Evolutionary conservation across 805 yeast species (phyloP), one percentile per base, ranked within the genome.

Genomic region (Aciculoconidium aculeatum): DNA sequence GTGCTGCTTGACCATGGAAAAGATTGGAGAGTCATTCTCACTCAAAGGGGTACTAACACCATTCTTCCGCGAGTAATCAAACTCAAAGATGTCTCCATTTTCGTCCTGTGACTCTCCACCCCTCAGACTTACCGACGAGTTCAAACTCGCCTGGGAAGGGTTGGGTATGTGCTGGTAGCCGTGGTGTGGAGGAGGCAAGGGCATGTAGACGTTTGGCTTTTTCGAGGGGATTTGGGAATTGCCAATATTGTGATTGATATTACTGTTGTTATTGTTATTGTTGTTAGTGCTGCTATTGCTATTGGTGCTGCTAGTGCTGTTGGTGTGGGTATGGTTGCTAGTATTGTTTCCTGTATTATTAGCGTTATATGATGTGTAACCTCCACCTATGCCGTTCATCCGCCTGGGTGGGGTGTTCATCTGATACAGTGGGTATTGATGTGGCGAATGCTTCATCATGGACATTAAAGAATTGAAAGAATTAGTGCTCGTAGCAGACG

Each of bases 31-130:
- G 17, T 53, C 57, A 30, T 44, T 53, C 27, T 51, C 58, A 32
- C 59, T 55, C 14, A 47, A 37, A n/a, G 66, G 66, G 19, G 65
- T 58, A 6, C 45, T 36, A 8, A 46, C 44, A 3, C 53, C 55
- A 23, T 39, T 31, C 25, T 36, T 37, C 12, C 50, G 39, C 15
- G 48, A 36, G 26, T 40, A 36, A 20, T 50, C 59, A 13, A 31
- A 28, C 30, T 55, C 59, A 31, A 53, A 54, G 5, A 51, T 39
- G 26, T 39, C 43, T 14, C 32, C 37, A 16, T 25, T 27, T 11
- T 32, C 39, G 22, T 34, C 41, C 23, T 25, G 34, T 23, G 34
- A 21, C n/a, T n/a, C n/a, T n/a, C n/a, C n/a, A 11, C 31, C 40
- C 21, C 34, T 26, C 22, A 37, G 37, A 21, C 37, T 33, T 12